These are phyloP conservation scores for Mycena sp. DNA, from an alignment of 1,284 basidiomycete species.

Conservation along the genomic window DNA sequence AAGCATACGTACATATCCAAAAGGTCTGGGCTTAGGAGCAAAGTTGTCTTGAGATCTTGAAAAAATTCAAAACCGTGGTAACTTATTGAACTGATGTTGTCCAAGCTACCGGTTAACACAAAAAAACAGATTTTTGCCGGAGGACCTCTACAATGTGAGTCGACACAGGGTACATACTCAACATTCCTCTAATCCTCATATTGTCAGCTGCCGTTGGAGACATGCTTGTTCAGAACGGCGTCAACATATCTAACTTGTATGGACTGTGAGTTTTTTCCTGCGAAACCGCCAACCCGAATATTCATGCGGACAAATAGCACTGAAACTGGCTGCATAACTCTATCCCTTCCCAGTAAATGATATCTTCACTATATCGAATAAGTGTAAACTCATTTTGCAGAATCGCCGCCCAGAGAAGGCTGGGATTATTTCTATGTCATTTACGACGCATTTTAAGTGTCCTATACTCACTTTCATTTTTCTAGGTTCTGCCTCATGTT, in stretches of 20 bases:
- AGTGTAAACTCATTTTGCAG: background rate
- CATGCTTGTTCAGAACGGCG: conserved; percentile 31
- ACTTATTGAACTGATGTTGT: background rate
- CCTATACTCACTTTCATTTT: background rate
- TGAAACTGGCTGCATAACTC: conserved; percentile 33
- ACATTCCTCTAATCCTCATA: background rate
- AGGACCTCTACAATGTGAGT: conserved; percentile 33
- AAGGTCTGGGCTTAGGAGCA: conserved; percentile 8
- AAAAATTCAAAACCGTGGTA: conserved; percentile 3
- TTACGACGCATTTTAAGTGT: background rate
- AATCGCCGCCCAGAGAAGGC: conserved; percentile 29
- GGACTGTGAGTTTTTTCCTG: conserved; percentile 38
- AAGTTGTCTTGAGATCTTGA: background rate
- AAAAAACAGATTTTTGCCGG: conserved; percentile 37
- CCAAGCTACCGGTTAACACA: background rate
- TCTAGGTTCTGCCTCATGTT: conserved; percentile 21
- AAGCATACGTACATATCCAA: background rate
- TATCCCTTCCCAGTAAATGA: conserved; percentile 31
- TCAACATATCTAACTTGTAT: conserved; percentile 39
- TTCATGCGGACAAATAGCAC: conserved; percentile 27
- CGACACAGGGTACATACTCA: background rate
- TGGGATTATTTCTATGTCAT: conserved; percentile 40
- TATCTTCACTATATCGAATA: background rate
- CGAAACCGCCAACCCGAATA: background rate
- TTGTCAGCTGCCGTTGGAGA: conserved; percentile 37